Conservation (phyloP, 805 yeast genomes). For the Saturnispora galanensis region DNA sequence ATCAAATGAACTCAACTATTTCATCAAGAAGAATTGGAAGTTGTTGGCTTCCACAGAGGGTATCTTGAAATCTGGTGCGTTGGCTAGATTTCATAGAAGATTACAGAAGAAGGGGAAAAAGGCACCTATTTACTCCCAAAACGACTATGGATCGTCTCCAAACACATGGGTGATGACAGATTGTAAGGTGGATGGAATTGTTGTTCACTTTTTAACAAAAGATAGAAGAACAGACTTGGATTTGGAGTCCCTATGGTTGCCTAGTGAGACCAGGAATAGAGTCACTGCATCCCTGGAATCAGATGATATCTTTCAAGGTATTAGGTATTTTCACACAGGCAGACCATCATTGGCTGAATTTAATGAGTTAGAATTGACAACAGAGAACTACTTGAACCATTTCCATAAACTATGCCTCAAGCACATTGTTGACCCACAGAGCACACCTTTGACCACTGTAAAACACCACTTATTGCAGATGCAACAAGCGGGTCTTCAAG, state of each 20-base stretch:
- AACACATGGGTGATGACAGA: slow-evolving; percentile 84
- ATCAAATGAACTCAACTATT: slow-evolving; percentile 44
- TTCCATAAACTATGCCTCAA: slow-evolving; percentile 13
- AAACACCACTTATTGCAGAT: slow-evolving; percentile 21
- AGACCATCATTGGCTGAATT: slow-evolving; percentile 1
- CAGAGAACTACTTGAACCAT: slow-evolving; percentile 14
- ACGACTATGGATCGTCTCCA: slow-evolving; percentile 44
- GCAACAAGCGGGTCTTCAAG: slow-evolving; percentile 22
- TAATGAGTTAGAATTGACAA: slow-evolving; percentile 10
- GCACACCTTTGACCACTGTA: slow-evolving; percentile 15
- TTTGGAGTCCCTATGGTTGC: slow-evolving; percentile 57
- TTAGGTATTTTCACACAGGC: slow-evolving; percentile 36
- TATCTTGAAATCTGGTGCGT: slow-evolving; percentile 45
- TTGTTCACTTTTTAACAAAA: slow-evolving; percentile 63
- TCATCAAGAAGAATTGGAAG: slow-evolving; percentile 43
- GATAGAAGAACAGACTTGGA: slow-evolving; percentile 60
- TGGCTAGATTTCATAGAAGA: slow-evolving; percentile 42
- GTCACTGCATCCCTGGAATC: slow-evolving; percentile 12
- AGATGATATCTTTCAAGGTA: slow-evolving; percentile 38
- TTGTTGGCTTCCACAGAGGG: slow-evolving; percentile 60
- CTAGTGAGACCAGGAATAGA: slow-evolving; percentile 13
- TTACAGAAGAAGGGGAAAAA: slow-evolving; percentile 46
- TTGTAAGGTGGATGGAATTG: slow-evolving; percentile 50
- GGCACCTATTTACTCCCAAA: slow-evolving; percentile 42
- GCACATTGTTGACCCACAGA: slow-evolving; percentile 16